Evolutionary conservation across 495 filamentous ascomycete species (phyloP).

Genomic region (Cercophora scortea): DNA sequence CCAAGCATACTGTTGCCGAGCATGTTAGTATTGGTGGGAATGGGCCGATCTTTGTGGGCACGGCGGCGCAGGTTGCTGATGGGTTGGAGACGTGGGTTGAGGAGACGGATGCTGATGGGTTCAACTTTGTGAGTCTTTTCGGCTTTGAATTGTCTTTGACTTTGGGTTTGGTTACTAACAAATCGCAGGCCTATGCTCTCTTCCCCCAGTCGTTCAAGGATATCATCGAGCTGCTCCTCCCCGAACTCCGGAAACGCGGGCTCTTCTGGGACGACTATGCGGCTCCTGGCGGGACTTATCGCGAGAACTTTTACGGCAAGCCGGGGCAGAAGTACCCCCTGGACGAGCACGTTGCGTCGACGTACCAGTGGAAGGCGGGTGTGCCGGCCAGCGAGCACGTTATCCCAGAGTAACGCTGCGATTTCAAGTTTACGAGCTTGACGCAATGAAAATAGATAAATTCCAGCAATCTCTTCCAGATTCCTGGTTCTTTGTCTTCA

Average conservation of each 20-base stretch:
- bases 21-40: constrained; percentile 51
- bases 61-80: constrained; percentile 40
- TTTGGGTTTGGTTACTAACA: not conserved
- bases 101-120: constrained; percentile 41
- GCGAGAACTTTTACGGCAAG: constrained; percentile 41
- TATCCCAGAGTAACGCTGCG: constrained; percentile 17
- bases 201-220: constrained; percentile 57
- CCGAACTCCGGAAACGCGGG: constrained; percentile 48
- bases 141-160: not conserved
- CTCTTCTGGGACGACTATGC: constrained; percentile 45
- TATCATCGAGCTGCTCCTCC: constrained; percentile 51
- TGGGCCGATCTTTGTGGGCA: constrained; percentile 42
- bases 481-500: too few relatives aligned
- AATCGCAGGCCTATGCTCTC: constrained; percentile 45
- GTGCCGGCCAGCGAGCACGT: constrained; percentile 20
- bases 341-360: constrained; percentile 24
- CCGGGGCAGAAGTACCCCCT: constrained; percentile 22
- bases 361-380: constrained; percentile 28
- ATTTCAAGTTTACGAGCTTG: too few relatives aligned
- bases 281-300: constrained; percentile 40
- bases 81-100: constrained; percentile 41
- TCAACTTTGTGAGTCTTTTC: constrained; percentile 36
- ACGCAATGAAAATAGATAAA: too few relatives aligned
- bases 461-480: too few relatives aligned
- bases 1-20: constrained; percentile 51